Conservation (phyloP, 163 green algal species). For the Chlorella variabilis region DNA sequence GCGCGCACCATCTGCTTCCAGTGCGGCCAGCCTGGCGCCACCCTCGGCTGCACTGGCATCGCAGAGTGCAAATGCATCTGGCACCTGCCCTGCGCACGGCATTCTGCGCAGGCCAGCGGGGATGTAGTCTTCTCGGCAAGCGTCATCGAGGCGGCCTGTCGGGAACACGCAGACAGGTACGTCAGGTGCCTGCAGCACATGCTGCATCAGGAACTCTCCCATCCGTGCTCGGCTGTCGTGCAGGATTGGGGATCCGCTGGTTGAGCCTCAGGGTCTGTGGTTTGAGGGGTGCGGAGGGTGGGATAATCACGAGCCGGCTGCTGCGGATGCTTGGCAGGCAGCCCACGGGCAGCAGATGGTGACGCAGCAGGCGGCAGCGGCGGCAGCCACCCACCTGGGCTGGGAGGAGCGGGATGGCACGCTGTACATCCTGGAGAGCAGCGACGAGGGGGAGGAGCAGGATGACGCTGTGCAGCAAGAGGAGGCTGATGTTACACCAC, state of each 20-base stretch:
- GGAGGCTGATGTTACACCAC: not conserved
- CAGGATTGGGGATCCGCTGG: not conserved
- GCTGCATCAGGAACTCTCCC: no score
- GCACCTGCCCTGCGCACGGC: slow-evolving; percentile 35
- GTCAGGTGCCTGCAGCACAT: not conserved
- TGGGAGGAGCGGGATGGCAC: not conserved
- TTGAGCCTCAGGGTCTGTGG: slow-evolving; percentile 28
- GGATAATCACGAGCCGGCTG: not conserved
- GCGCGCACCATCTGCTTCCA: not conserved
- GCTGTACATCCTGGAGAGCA: not conserved
- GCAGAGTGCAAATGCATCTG: not conserved
- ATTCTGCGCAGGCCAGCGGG: not conserved
- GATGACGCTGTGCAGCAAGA: not conserved
- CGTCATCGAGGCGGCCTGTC: not conserved
- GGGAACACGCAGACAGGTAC: not conserved
- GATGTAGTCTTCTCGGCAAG: not conserved
- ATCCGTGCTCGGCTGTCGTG: not conserved
- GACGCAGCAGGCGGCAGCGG: not conserved
- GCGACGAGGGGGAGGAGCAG: not conserved
- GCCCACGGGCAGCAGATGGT: not conserved
- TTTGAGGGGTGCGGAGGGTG: slow-evolving; percentile 30
- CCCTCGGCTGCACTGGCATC: slow-evolving; percentile 4
- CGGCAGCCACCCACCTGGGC: no score
- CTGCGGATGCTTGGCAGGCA: not conserved
- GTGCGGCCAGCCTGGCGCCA: slow-evolving; percentile 1